Evolutionary conservation across 306 rosid genomes (phyloP), one percentile per base, ranked within the genome.

Genomic region (Fragaria vesca): DNA sequence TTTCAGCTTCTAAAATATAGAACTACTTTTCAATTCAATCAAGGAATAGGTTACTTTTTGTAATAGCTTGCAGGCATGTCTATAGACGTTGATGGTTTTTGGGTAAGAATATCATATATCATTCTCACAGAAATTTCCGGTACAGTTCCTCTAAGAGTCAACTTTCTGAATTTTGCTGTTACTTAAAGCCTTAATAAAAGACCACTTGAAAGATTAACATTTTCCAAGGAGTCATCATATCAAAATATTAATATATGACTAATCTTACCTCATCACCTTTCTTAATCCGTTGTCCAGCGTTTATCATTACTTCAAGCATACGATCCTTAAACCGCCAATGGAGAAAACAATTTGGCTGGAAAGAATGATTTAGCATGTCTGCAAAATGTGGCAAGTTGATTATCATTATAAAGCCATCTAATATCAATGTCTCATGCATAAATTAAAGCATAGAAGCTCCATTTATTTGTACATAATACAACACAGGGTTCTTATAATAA

Each of bases 361-460:
- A 92, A 12, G 98, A 95, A 92, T 95, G 98, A 86, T 95, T 95
- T 81, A 95, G 84, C 98, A 92, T 95, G 82, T 95, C 98, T 92
- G 93, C 78, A 81, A 81, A 69, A 69, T 46, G 78, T 38, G 76
- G 75, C 48, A 28, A 71, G 73, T 80, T 71, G 42, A 30, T 81
- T 62, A 62, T 62, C 42, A 62, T 30, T 76, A 81, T 66, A 71
- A 48, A 74, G 26, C 69, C 40, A 58, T 42, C 47, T 78, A 20
- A 71, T 78, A 51, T 65, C 61, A 34, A 32, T 10, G 12, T 32
- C 34, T 12, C n/a, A 32, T 63, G 69, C 43, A 32, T 32, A 63
- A 63, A 5, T 15, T 62, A 62, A 62, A 6, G 4, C 40, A 28
- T 62, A 12, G 38, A 50, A 24, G 17, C 45, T 46, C 6, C 43